Evolutionary conservation across 2,329 filamentous ascomycete species (phyloP).

Genomic region (Apiospora arundinis): DNA sequence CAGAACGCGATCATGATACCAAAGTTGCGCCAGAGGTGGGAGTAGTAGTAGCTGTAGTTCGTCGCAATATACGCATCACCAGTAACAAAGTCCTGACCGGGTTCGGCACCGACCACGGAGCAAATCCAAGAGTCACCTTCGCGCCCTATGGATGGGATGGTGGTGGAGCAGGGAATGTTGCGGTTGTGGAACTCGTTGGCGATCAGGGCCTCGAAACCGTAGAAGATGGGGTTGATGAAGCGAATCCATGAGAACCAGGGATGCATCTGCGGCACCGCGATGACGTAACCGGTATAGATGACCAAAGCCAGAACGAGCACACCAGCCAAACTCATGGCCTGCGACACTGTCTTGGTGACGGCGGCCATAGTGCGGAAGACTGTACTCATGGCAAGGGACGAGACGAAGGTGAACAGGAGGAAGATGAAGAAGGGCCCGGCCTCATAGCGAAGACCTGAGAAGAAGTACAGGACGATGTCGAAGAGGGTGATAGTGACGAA

Average conservation of each 20-base stretch:
- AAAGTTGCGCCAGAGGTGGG: slow-evolving; percentile 69
- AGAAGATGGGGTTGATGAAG: slow-evolving; percentile 76
- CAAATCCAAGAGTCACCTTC: slow-evolving; percentile 59
- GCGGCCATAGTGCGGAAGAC: slow-evolving; percentile 78
- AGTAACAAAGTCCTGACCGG: slow-evolving; percentile 59
- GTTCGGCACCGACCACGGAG: slow-evolving; percentile 57
- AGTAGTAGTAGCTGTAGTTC: slow-evolving; percentile 62
- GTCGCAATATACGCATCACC: slow-evolving; percentile 66
- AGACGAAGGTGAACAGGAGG: slow-evolving; percentile 71
- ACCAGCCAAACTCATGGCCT: slow-evolving; percentile 60
- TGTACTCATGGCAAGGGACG: slow-evolving; percentile 76
- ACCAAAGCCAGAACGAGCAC: slow-evolving; percentile 65
- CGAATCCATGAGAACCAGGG: slow-evolving; percentile 80
- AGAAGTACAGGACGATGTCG: slow-evolving; percentile 65
- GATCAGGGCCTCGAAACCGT: slow-evolving; percentile 75
- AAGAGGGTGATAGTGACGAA: slow-evolving; percentile 56
- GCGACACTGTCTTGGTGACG: slow-evolving; percentile 68
- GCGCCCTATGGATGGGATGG: slow-evolving; percentile 50
- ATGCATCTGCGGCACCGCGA: slow-evolving; percentile 63
- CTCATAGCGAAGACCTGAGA: slow-evolving; percentile 59
- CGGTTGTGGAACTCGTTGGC: slow-evolving; percentile 73
- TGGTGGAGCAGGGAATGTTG: slow-evolving; percentile 60
- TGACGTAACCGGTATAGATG: slow-evolving; percentile 65
- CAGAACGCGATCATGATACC: slow-evolving; percentile 57
- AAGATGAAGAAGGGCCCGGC: slow-evolving; percentile 78